Percentiles rank a stretch among this genome's conserved stretches.
Evolutionary conservation across 306 rosid species (phyloP).

Genomic region (Senna tora): DNA sequence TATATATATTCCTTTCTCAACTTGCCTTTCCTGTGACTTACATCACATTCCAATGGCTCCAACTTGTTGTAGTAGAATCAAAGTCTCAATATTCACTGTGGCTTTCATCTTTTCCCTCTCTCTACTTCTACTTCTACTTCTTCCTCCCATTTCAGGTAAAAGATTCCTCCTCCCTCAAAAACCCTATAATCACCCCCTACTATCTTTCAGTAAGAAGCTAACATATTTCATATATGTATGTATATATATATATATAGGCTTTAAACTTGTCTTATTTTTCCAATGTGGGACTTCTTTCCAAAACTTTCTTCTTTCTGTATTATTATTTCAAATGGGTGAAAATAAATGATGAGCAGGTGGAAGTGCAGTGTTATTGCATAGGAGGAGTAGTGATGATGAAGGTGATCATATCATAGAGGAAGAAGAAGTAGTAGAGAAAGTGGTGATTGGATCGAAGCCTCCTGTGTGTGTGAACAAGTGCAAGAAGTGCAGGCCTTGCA

Average conservation of each 20-base stretch:
- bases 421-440: constrained; percentile 49
- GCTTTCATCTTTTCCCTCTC: constrained; percentile 63
- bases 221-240: no score
- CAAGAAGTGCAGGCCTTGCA: constrained; percentile 82
- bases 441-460: constrained; percentile 84
- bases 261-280: no score
- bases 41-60: constrained; percentile 53
- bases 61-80: constrained; percentile 37
- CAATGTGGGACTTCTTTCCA: no score
- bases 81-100: constrained; percentile 52
- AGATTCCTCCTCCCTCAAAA: background rate
- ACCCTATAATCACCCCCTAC: background rate
- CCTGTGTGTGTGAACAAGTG: constrained; percentile 80
- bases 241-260: no score
- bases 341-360: constrained; percentile 54
- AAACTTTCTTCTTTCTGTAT: no score
- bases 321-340: no score
- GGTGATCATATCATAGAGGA: no score
- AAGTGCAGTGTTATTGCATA: constrained; percentile 19
- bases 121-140: constrained; percentile 51
- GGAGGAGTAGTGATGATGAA: constrained; percentile 1
- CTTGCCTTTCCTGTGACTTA: constrained; percentile 48
- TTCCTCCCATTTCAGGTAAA: constrained; percentile 65
- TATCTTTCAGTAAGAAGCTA: constrained; percentile 22
- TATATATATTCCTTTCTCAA: constrained; percentile 24